Base-by-base conservation (phyloP, 1,284 basidiomycete genomes). In the Boletus sp. region DNA sequence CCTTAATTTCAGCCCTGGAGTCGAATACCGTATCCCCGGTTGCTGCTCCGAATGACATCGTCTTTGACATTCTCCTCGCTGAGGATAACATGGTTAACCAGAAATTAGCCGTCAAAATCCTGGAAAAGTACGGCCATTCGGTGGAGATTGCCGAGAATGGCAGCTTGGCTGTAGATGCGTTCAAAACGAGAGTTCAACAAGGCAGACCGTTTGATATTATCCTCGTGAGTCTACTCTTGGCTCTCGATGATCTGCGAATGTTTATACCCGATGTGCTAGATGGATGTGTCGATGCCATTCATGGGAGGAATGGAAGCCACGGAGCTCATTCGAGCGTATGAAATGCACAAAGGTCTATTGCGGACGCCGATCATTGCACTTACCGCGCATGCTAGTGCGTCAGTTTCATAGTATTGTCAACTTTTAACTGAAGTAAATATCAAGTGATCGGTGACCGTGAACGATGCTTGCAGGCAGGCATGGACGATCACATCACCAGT, bases 51-150 rank as follows among this genome's bases (percentile, higher is more conserved):
- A 91, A 88, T 66, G 91, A 97, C 58, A 80, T 91, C 16, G 80
- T 85, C 6, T 94, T 92, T 69, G 91, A 91, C 67, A 95, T 98
- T 54, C 77, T 99, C n/a, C 80, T 99, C 7, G 95, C 95, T 0
- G 95, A 99, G 67, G 96, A 99, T 69, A 99, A 99, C 62, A 73
- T 95, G 56, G 95, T 99, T 53, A 99, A 99, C 72, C 95, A 99
- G 74, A 92, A 94, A 66, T 71, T 99, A 6, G 96, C 96, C 0
- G 89, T 96, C 58, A 97, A 97, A 77, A 92, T 99, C 56, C 74
- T 99, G 29, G 94, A 98, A 71, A 95, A 94, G 65, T 94, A 94
- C 46, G 95, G 95, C 0, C 96, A 99, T 68, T 82, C 84, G 35
- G 93, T 97, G 27, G 93, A 97, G 72, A 94, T 99, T 50, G 96